Evolutionary conservation across 2,329 filamentous ascomycete genomes (phyloP).

Genomic region (Hypoxylon sp.): DNA sequence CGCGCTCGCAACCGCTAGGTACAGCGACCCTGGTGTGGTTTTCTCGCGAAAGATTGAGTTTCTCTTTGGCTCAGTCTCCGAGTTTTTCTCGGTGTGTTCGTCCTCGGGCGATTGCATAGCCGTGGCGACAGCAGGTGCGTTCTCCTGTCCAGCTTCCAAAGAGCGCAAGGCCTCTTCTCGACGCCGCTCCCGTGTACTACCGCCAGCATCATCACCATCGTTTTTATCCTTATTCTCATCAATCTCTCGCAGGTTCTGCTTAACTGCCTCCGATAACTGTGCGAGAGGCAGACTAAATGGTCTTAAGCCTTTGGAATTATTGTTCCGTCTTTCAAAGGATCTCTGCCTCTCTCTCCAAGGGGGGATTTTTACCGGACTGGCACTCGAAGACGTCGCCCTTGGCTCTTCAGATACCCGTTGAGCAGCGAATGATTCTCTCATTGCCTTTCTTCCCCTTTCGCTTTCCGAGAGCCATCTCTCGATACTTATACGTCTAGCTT

Average conservation of each 20-base stretch:
- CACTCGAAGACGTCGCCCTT: not conserved
- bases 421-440: constrained; percentile 9
- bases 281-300: constrained; percentile 42
- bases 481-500: constrained; percentile 20
- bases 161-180: constrained; percentile 33
- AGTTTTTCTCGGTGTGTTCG: constrained; percentile 10
- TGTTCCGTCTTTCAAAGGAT: constrained; percentile 29
- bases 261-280: constrained; percentile 29
- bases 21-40: constrained; percentile 42
- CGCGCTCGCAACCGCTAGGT: constrained; percentile 39
- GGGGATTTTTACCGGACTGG: constrained; percentile 15
- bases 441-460: constrained; percentile 28
- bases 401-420: constrained; percentile 5
- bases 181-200: constrained; percentile 19
- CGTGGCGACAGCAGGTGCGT: not conserved
- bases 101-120: not conserved
- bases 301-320: constrained; percentile 34
- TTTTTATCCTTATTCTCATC: constrained; percentile 12
- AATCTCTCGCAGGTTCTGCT: constrained; percentile 19
- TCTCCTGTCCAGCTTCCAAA: constrained; percentile 32
- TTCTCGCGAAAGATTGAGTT: constrained; percentile 42
- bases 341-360: constrained; percentile 36
- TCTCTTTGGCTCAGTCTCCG: constrained; percentile 29
- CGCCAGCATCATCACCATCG: not conserved
- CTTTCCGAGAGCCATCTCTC: constrained; percentile 36